Base-by-base conservation (phyloP, 495 filamentous ascomycete species). In the Lepraria neglecta region DNA sequence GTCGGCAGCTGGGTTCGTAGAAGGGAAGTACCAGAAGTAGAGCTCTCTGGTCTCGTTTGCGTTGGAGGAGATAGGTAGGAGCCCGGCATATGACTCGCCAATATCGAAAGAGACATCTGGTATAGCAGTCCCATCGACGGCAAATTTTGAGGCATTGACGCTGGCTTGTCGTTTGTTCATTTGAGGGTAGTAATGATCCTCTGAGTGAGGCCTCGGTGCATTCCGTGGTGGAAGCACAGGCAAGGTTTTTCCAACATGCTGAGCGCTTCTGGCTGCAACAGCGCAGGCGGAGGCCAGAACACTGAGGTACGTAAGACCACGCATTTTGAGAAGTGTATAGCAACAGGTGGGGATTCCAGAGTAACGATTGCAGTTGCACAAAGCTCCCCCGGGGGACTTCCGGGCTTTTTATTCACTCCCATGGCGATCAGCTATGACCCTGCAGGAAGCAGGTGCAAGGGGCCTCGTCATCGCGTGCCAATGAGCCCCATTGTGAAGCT, bases 1-100 rank as follows among this genome's bases (percentile, higher is more conserved):
- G 4, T 65, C 67, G 5, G 65, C 65, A 12, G 64, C 50, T 6
- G 77, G 75, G 46, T 87, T 85, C 4, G 71, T 71, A 0, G 85
- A 81, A 0, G 85, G 86, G 63, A 87, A 89, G 72, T 86, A 89
- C 87, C 88, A 92, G 68, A 89, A 92, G 65, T 81, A 90, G n/a
- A 91, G 71, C 57, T 82, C 68, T 51, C 78, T 77, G 1, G 74
- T 74, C 61, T 84, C 79, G 30, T 81, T 74, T 2, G 76, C 68
- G 42, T 78, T 65, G 4, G 72, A 72, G 3, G 79, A 82, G 61
- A 90, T 89, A n/a, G 88, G 80, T 7, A 92, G 70, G n/a, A 85
- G 77, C 19, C 88, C 88, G 30, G 88, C 83, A 64, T 91, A 91
- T 0, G 81, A 85, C 68, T 91, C 88, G 44, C 88, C 88, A 67